Evolutionary conservation across 2,329 filamentous ascomycete species (phyloP).

Genomic region (Diatrype stigma): DNA sequence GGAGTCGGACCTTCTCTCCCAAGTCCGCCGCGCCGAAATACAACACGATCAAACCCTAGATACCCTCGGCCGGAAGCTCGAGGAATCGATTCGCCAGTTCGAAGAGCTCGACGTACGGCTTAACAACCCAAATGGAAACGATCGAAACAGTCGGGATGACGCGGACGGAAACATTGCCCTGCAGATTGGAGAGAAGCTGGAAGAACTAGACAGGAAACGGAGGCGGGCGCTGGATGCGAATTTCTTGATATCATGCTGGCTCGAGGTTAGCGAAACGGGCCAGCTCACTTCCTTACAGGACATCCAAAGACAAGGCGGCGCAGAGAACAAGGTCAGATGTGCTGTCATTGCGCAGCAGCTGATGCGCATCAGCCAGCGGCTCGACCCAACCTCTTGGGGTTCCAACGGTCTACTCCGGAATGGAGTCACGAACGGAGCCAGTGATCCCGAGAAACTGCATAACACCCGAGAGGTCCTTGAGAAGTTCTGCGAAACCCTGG

Average conservation of each 20-base stretch:
- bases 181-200: slow-evolving; percentile 87
- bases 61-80: slow-evolving; percentile 81
- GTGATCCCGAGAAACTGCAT: slow-evolving; percentile 40
- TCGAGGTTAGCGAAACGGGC: slow-evolving; percentile 87
- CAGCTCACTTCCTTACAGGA: slow-evolving; percentile 85
- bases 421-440: slow-evolving; percentile 45
- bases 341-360: slow-evolving; percentile 91
- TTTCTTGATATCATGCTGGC: slow-evolving; percentile 95
- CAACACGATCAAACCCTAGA: slow-evolving; percentile 91
- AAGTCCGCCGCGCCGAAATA: slow-evolving; percentile 84
- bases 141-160: slow-evolving; percentile 45
- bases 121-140: slow-evolving; percentile 52
- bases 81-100: slow-evolving; percentile 88
- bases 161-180: slow-evolving; percentile 83
- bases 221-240: slow-evolving; percentile 87
- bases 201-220: slow-evolving; percentile 90
- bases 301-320: slow-evolving; percentile 76
- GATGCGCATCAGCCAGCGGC: slow-evolving; percentile 86
- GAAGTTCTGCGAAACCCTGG: slow-evolving; percentile 91
- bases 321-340: slow-evolving; percentile 89
- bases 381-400: slow-evolving; percentile 74
- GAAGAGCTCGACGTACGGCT: slow-evolving; percentile 82
- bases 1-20: slow-evolving; percentile 86
- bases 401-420: slow-evolving; percentile 53
- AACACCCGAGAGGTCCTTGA: slow-evolving; percentile 88